Base-by-base conservation (phyloP, 192 early-diverging fungal species). In the Dissophora ornata region DNA sequence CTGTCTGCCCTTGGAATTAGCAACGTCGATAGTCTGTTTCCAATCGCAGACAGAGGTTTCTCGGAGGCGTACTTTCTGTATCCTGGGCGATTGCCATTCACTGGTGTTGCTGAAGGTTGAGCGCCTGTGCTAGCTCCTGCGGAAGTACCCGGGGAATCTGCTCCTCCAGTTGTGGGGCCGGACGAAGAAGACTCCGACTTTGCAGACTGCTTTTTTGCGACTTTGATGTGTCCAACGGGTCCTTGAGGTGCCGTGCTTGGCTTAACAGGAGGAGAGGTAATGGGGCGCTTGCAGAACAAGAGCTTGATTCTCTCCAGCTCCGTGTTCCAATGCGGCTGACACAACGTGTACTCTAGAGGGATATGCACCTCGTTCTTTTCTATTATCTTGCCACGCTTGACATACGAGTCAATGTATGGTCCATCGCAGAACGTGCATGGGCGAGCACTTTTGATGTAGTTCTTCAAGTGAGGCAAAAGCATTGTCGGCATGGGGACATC, bases 361-460 rank as follows among this genome's bases (percentile, higher is more conserved):
- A 89, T 81, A 26, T 79, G 73, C 24, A 80, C 62, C 1, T 84
- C 83, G 12, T 67, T 71, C 41, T 91, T 88, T 48, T 90, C 88
- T 42, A 93, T 85, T 15, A 89, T 81, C 41, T 87, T 84, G 33
- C 86, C 80, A 24, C 93, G 85, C 26, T 73, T 80, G 9, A 85
- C 81, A 66, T 50, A 86, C 6, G 68, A 74, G 29, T 93, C 89
- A 70, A 94, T 92, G 59, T 89, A 93, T 11, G 94, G 94, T 9
- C 94, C 94, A 15, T 79, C 69, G 69, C 94, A 96, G 81, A 89
- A 93, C 8, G 88, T 82, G 71, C 94, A 96, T 21, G 63, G 55
- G 21, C 84, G 67, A 0, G 84, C 83, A 15, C 81, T 85, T 7
- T 79, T 79, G 28, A 96, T 61, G 69, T 94, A 95, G 19, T 73